Conservation (phyloP, 768 basidiomycete species). For the Tremella yokohamensis region DNA sequence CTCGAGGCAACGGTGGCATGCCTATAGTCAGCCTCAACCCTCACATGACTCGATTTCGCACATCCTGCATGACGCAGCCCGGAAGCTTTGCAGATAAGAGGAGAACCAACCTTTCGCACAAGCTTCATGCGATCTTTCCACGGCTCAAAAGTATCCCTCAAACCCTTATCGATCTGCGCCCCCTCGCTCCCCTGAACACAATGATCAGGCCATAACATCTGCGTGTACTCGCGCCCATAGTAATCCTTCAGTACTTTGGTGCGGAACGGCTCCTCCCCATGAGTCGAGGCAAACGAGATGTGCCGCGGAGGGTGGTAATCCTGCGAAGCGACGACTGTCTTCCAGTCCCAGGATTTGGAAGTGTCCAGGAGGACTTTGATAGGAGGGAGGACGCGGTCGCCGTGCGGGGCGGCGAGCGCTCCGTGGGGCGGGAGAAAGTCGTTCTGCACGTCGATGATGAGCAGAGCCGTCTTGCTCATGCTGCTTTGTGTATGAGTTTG, state of each 20-base stretch:
- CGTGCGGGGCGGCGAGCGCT: slow-evolving; percentile 66
- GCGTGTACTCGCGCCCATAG: slow-evolving; percentile 48
- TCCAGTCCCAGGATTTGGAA: slow-evolving; percentile 48
- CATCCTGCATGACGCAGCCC: too few species aligned
- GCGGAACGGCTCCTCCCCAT: slow-evolving; percentile 54
- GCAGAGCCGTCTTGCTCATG: slow-evolving; percentile 55
- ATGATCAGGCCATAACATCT: slow-evolving; percentile 77
- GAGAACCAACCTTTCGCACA: slow-evolving; percentile 28
- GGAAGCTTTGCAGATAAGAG: neutral
- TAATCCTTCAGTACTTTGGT: slow-evolving; percentile 50
- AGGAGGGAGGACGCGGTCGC: slow-evolving; percentile 58
- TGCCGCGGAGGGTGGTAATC: slow-evolving; percentile 58
- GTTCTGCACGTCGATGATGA: slow-evolving; percentile 76
- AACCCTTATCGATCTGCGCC: slow-evolving; percentile 60
- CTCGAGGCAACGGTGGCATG: slow-evolving; percentile 59
- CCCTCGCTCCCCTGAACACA: slow-evolving; percentile 62
- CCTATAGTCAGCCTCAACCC: slow-evolving; percentile 22
- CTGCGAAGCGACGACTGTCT: slow-evolving; percentile 53
- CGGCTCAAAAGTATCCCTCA: slow-evolving; percentile 57
- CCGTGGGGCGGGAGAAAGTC: slow-evolving; percentile 70
- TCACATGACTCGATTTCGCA: neutral
- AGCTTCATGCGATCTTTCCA: slow-evolving; percentile 35
- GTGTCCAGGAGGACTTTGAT: slow-evolving; percentile 60
- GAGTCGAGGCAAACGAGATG: slow-evolving; percentile 65
- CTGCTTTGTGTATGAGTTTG: too few species aligned